phyloP scores from a whole-genome alignment of 192 early-diverging fungal species.

The Spinellus fusiger region DNA sequence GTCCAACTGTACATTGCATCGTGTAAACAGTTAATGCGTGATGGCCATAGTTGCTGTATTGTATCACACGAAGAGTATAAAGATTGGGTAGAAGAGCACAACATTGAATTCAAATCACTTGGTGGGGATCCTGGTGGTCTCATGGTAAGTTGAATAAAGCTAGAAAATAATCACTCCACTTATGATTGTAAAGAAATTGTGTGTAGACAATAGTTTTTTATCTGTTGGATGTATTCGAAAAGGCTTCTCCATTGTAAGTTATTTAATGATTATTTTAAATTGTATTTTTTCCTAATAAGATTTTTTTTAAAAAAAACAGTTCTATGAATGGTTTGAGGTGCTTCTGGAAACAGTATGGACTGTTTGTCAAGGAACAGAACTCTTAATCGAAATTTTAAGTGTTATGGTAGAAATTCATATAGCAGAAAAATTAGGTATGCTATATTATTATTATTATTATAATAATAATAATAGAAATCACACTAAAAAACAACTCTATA shows the following conservation, averaged over 20 bases:
- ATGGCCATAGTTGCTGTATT: conserved; percentile 58
- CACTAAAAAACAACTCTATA: not conserved
- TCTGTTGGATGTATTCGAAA: conserved; percentile 57
- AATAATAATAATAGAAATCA: not conserved
- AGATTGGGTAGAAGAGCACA: conserved; percentile 55
- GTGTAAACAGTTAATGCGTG: conserved; percentile 54
- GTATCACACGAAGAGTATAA: conserved; percentile 62
- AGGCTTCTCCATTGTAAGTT: conserved; percentile 35
- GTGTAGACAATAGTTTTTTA: conserved; percentile 65
- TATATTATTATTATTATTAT: not conserved
- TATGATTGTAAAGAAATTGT: conserved; percentile 31
- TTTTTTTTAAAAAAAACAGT: conserved; percentile 19
- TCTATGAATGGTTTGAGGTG: conserved; percentile 58
- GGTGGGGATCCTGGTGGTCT: conserved; percentile 57
- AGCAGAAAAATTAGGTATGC: conserved; percentile 46
- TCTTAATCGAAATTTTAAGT: conserved; percentile 59
- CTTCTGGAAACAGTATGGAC: conserved; percentile 48
- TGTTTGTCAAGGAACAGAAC: conserved; percentile 54
- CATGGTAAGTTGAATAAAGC: conserved; percentile 34
- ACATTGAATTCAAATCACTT: conserved; percentile 61
- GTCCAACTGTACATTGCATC: conserved; percentile 69
- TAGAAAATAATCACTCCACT: not conserved
- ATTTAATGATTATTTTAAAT: not conserved
- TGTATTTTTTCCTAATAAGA: not conserved
- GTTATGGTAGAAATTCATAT: conserved; percentile 64